Percentiles rank a stretch among this genome's conserved stretches.
Evolutionary conservation across 106 monocot genomes (phyloP).

Genomic region (Dendrobium officinale): DNA sequence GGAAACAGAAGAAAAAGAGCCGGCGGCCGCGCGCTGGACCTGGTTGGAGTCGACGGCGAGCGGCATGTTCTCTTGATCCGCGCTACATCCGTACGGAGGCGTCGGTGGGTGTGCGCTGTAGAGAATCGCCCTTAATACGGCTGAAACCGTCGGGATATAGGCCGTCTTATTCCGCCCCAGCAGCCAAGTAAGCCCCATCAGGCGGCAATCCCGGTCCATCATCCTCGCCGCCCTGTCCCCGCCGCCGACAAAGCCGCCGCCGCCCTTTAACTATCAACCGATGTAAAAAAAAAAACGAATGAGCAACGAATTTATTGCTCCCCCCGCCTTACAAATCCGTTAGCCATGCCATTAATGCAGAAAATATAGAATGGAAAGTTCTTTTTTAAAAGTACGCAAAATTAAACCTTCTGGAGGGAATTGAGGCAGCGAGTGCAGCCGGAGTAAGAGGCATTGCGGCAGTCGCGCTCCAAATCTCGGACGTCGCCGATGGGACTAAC

Average conservation of each 20-base stretch:
- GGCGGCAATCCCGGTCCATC: constrained; percentile 83
- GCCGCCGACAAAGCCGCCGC: not conserved
- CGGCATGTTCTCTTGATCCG: constrained; percentile 97
- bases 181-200: constrained; percentile 97
- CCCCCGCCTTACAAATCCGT: not conserved
- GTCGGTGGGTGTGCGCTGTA: constrained; percentile 32
- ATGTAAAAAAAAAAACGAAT: not conserved
- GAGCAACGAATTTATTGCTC: not conserved
- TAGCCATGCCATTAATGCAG: not conserved
- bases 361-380: not conserved
- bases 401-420: constrained; percentile 70
- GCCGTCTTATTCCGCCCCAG: constrained; percentile 66
- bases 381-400: not conserved
- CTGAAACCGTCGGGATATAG: constrained; percentile 88
- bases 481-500: constrained; percentile 66
- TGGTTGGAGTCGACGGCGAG: constrained; percentile 95
- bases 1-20: not conserved
- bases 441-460: constrained; percentile 74
- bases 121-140: constrained; percentile 75
- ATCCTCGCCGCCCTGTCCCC: constrained; percentile 40
- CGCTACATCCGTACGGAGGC: constrained; percentile 45
- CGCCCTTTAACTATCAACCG: constrained; percentile 35
- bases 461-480: constrained; percentile 53
- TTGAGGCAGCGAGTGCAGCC: constrained; percentile 79
- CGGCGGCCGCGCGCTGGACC: constrained; percentile 41